phyloP scores from a whole-genome alignment of 2,329 filamentous ascomycete species.

The Sarocladium strictum region DNA sequence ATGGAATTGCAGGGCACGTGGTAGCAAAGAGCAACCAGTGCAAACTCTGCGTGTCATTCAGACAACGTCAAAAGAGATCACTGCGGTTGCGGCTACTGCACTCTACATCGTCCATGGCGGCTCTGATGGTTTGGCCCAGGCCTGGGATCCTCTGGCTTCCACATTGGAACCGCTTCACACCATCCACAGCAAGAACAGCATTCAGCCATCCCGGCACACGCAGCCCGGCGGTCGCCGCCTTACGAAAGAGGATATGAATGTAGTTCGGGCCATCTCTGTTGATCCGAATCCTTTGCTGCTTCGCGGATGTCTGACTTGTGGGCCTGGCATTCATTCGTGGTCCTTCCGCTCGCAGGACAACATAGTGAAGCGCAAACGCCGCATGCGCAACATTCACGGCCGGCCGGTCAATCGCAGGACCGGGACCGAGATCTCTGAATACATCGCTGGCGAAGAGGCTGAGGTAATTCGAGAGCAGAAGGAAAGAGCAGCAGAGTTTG shows the following conservation, averaged over 20 bases:
- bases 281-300: slow-evolving; percentile 84
- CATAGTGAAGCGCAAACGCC: slow-evolving; percentile 72
- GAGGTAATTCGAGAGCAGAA: slow-evolving; percentile 72
- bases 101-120: slow-evolving; percentile 90
- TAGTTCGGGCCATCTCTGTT: slow-evolving; percentile 60
- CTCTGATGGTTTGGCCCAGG: slow-evolving; percentile 89
- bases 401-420: slow-evolving; percentile 44
- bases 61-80: slow-evolving; percentile 84
- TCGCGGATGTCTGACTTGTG: slow-evolving; percentile 80
- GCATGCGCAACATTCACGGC: slow-evolving; percentile 54
- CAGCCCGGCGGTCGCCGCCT: slow-evolving; percentile 58
- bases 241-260: slow-evolving; percentile 33
- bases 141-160: slow-evolving; percentile 93
- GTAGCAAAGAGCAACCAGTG: slow-evolving; percentile 36
- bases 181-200: slow-evolving; percentile 77
- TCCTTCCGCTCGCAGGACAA: slow-evolving; percentile 81
- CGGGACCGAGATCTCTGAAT: slow-evolving; percentile 66
- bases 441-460: slow-evolving; percentile 79
- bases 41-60: slow-evolving; percentile 74
- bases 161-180: slow-evolving; percentile 73
- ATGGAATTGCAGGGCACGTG: slow-evolving; percentile 74
- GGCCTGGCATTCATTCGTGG: slow-evolving; percentile 87
- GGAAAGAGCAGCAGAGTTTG: slow-evolving; percentile 59
- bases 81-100: slow-evolving; percentile 74
- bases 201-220: slow-evolving; percentile 71